phyloP scores from a whole-genome alignment of 2,329 filamentous ascomycete species.

The Stagonosporopsis rhizophila region DNA sequence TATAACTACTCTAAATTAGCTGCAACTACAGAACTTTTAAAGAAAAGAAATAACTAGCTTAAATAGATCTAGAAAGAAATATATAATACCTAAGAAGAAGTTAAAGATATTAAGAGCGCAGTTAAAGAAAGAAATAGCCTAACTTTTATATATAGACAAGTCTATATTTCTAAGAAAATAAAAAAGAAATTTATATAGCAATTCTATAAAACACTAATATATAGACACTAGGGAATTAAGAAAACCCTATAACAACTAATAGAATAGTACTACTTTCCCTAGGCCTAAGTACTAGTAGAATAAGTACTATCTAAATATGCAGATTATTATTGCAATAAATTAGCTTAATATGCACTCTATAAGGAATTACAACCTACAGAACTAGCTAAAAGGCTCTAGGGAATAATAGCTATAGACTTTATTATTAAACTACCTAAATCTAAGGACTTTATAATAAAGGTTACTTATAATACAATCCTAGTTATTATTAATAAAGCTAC shows the following conservation, averaged over 20 bases:
- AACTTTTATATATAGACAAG: background rate
- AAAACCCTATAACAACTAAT: background rate
- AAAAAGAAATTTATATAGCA: background rate
- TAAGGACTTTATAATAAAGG: background rate
- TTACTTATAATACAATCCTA: background rate
- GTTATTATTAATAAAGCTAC: background rate
- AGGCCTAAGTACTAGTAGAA: background rate
- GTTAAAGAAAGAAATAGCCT: background rate
- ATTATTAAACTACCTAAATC: background rate
- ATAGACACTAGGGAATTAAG: background rate
- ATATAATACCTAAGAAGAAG: background rate
- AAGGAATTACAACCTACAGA: background rate
- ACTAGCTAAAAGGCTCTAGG: background rate
- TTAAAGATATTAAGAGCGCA: background rate
- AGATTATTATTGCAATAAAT: background rate
- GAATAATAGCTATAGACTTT: background rate
- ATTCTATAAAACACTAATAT: background rate
- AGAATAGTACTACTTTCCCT: background rate
- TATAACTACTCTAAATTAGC: background rate
- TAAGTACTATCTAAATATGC: background rate
- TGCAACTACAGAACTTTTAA: background rate
- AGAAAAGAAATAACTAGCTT: background rate
- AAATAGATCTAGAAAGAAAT: too few species aligned
- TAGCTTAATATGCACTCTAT: background rate
- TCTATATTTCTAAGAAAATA: background rate